Percentiles rank a stretch among this genome's conserved stretches.
phyloP scores from a whole-genome alignment of 1,139 yeast genomes.

The Geotrichum aggregatum region DNA sequence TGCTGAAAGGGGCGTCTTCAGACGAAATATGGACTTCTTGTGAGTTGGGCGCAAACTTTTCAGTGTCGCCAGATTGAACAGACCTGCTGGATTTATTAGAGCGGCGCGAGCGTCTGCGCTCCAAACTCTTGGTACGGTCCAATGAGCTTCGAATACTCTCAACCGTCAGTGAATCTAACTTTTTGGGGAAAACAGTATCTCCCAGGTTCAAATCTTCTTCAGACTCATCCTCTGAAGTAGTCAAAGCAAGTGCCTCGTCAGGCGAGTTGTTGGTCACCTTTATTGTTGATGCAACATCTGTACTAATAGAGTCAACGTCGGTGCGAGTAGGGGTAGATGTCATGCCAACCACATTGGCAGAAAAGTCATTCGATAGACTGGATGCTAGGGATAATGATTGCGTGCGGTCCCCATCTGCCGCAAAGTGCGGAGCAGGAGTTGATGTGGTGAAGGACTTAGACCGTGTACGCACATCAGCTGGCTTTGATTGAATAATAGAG shows the following conservation, averaged over 20 bases:
- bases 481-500: neutral
- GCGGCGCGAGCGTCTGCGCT: slow-evolving; percentile 36
- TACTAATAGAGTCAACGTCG: slow-evolving; percentile 8
- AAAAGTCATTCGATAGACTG: neutral
- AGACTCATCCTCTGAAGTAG: slow-evolving; percentile 19
- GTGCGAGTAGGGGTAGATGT: slow-evolving; percentile 3
- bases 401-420: slow-evolving; percentile 26
- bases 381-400: neutral
- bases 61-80: slow-evolving; percentile 15
- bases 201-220: slow-evolving; percentile 32
- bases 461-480: neutral
- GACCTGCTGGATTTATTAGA: slow-evolving; percentile 23
- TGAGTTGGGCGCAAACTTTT: slow-evolving; percentile 31
- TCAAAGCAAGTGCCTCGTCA: slow-evolving; percentile 4
- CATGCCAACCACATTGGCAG: neutral
- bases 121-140: slow-evolving; percentile 38
- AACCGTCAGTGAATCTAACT: slow-evolving; percentile 36
- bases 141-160: slow-evolving; percentile 38
- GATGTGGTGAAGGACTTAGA: slow-evolving; percentile 9
- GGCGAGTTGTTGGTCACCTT: slow-evolving; percentile 8
- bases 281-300: slow-evolving; percentile 16
- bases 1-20: slow-evolving; percentile 13
- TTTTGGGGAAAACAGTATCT: slow-evolving; percentile 40
- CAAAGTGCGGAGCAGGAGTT: slow-evolving; percentile 27
- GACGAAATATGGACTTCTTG: slow-evolving; percentile 32